Percentiles rank a stretch among this genome's conserved stretches.
Conservation (phyloP, 1,284 basidiomycete genomes). For the Hymenochaete sp. region DNA sequence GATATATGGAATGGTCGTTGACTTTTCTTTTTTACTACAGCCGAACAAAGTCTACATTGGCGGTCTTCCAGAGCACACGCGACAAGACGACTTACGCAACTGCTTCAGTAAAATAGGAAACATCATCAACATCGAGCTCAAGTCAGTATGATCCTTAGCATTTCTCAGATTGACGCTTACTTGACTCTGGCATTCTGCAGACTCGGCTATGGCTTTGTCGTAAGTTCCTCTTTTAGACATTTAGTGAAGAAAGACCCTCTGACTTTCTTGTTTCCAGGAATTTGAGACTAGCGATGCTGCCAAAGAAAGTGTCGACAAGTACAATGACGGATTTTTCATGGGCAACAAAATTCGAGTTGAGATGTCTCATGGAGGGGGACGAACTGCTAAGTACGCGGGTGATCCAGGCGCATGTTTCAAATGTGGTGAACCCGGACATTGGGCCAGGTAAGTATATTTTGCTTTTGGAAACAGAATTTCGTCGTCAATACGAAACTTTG, state of each 20-base stretch:
- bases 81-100: constrained; percentile 70
- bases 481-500: not conserved
- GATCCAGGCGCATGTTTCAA: constrained; percentile 81
- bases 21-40: constrained; percentile 59
- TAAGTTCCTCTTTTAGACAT: constrained; percentile 31
- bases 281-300: constrained; percentile 72
- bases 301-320: constrained; percentile 76
- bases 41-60: constrained; percentile 86
- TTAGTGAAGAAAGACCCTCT: not conserved
- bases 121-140: constrained; percentile 69
- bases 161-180: constrained; percentile 9
- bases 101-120: constrained; percentile 80
- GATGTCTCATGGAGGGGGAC: constrained; percentile 69
- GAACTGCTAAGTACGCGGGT: constrained; percentile 61
- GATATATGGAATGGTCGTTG: constrained; percentile 44
- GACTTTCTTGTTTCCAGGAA: constrained; percentile 49
- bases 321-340: constrained; percentile 81
- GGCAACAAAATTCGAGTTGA: constrained; percentile 83
- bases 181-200: constrained; percentile 32
- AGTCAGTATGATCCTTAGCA: constrained; percentile 42
- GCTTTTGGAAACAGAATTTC: constrained; percentile 10
- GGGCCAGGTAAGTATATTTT: constrained; percentile 60
- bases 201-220: constrained; percentile 79
- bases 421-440: constrained; percentile 74
- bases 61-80: constrained; percentile 75